Conservation (phyloP, 116 monocot species). For the Trichopus zeylanicus region DNA sequence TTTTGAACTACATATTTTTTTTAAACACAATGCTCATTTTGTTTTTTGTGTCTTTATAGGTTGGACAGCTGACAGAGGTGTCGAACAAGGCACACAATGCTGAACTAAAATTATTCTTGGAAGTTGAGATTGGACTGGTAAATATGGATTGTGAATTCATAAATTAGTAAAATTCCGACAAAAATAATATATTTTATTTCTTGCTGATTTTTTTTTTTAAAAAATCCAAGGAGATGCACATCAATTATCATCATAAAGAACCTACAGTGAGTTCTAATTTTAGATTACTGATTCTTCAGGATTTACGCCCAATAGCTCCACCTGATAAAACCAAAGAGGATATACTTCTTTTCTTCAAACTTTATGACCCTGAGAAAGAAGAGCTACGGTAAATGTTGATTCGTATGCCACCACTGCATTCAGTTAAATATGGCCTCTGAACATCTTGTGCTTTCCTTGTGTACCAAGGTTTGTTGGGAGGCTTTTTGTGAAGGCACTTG, state of each 20-base stretch:
- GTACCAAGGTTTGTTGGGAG: conserved; percentile 69
- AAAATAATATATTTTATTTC: background rate
- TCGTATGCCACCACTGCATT: background rate
- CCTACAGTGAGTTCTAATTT: background rate
- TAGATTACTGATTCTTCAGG: conserved; percentile 33
- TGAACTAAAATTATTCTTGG: conserved; percentile 90
- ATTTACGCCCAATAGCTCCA: conserved; percentile 54
- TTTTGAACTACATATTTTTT: too few species aligned
- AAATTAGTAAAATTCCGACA: background rate
- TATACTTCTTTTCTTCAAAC: conserved; percentile 94
- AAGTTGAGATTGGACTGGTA: conserved; percentile 89
- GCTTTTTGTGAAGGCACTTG: conserved; percentile 84
- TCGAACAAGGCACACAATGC: conserved; percentile 92
- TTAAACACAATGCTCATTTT: background rate
- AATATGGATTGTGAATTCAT: too few species aligned
- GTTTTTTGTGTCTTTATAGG: conserved; percentile 27
- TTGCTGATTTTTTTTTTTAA: background rate
- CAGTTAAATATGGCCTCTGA: background rate
- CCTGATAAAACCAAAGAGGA: conserved; percentile 92
- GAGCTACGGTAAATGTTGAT: conserved; percentile 63
- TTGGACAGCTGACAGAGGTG: conserved; percentile 86
- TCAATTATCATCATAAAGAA: background rate
- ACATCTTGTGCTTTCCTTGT: background rate
- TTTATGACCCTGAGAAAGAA: conserved; percentile 97
- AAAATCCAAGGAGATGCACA: too few species aligned